Percentiles rank a stretch among this genome's conserved stretches.
Conservation (phyloP, 306 rosid genomes). For the Arachis hypogaea region DNA sequence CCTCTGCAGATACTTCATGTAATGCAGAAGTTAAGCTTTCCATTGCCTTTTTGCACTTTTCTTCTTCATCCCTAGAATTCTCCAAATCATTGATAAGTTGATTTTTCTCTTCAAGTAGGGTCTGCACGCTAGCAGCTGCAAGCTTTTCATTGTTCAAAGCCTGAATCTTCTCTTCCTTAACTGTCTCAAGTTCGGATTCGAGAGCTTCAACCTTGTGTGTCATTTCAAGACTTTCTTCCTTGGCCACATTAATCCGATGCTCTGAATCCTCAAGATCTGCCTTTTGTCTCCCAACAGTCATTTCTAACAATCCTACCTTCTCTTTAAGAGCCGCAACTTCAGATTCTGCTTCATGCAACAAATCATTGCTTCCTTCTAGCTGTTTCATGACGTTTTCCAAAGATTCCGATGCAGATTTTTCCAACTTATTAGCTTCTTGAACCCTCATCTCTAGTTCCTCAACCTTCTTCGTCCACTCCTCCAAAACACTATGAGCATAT, state of each 20-base stretch:
- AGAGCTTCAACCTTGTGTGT: slow-evolving; percentile 59
- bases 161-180: slow-evolving; percentile 79
- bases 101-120: slow-evolving; percentile 84
- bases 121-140: slow-evolving; percentile 90
- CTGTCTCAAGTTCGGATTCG: slow-evolving; percentile 62
- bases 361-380: slow-evolving; percentile 73
- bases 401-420: slow-evolving; percentile 91
- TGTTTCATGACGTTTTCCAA: slow-evolving; percentile 83
- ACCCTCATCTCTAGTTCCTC: slow-evolving; percentile 68
- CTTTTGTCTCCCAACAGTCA: slow-evolving; percentile 73
- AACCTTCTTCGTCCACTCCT: slow-evolving; percentile 73
- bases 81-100: slow-evolving; percentile 77
- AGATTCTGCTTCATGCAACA: slow-evolving; percentile 79
- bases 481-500: slow-evolving; percentile 63
- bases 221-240: slow-evolving; percentile 65
- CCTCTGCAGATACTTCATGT: slow-evolving; percentile 89
- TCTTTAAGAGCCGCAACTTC: slow-evolving; percentile 72
- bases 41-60: slow-evolving; percentile 94
- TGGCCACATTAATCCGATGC: slow-evolving; percentile 47
- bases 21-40: slow-evolving; percentile 97
- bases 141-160: slow-evolving; percentile 82
- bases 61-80: slow-evolving; percentile 83
- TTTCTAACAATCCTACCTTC: slow-evolving; percentile 82
- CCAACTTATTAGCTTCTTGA: slow-evolving; percentile 69
- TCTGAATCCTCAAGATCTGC: slow-evolving; percentile 75